Conservation (phyloP, 306 rosid genomes). For the Parietaria judaica region DNA sequence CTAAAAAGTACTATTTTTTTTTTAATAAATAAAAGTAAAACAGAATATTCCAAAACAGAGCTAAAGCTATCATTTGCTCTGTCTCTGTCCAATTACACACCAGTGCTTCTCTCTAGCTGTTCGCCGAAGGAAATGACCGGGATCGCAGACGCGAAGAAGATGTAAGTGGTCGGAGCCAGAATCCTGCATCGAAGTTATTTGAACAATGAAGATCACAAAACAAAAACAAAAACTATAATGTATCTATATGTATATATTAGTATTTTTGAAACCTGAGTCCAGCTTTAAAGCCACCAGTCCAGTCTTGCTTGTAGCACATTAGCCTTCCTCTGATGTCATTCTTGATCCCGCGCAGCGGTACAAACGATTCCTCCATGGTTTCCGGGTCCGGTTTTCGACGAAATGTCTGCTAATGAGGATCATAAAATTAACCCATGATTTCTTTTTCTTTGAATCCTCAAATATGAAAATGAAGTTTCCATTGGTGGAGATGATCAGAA, state of each 20-base stretch:
- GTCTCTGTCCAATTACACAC: slow-evolving; percentile 22
- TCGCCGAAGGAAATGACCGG: slow-evolving; percentile 85
- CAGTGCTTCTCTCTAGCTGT: slow-evolving; percentile 63
- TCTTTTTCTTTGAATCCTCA: no score
- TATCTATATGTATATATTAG: neutral
- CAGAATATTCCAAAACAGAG: slow-evolving; percentile 17
- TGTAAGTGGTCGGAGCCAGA: slow-evolving; percentile 87
- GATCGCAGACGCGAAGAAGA: slow-evolving; percentile 78
- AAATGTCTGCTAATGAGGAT: neutral
- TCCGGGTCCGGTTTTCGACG: neutral
- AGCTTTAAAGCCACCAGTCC: slow-evolving; percentile 70
- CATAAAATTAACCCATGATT: neutral
- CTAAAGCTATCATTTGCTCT: neutral
- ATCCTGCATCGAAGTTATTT: slow-evolving; percentile 39
- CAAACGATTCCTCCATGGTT: slow-evolving; percentile 73
- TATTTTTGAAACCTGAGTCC: slow-evolving; percentile 47
- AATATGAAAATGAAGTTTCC: slow-evolving; percentile 11
- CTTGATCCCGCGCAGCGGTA: slow-evolving; percentile 74
- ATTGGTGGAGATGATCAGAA: slow-evolving; percentile 5
- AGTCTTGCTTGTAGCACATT: slow-evolving; percentile 86
- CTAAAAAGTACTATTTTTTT: neutral
- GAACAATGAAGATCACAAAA: neutral
- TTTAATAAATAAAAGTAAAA: neutral
- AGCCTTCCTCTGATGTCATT: slow-evolving; percentile 77
- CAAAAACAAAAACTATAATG: neutral